Percentiles rank a stretch among this genome's conserved stretches.
These are phyloP conservation scores for Cyclotella sp. DNA, from an alignment of 108 stramenopile species.

Conservation along the genomic window DNA sequence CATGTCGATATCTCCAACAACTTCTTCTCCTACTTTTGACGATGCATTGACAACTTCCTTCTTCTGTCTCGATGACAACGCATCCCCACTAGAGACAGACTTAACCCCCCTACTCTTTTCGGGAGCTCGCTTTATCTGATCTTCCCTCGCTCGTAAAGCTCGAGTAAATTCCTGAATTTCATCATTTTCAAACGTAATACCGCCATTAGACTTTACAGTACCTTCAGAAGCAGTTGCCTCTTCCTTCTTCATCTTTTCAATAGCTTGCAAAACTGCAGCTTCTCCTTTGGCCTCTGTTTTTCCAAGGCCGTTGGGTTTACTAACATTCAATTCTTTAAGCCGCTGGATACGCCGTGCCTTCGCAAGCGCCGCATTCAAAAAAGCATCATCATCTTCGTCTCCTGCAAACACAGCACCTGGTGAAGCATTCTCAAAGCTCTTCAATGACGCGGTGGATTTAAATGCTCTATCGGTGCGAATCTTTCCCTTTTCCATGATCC, in stretches of 20 bases:
- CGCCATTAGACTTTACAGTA: not conserved
- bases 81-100: not conserved
- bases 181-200: slow-evolving; percentile 77
- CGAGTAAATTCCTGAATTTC: slow-evolving; percentile 88
- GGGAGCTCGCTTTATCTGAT: slow-evolving; percentile 61
- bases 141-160: slow-evolving; percentile 73
- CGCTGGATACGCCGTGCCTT: slow-evolving; percentile 86
- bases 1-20: slow-evolving; percentile 66
- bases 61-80: slow-evolving; percentile 7
- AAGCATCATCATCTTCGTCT: slow-evolving; percentile 85
- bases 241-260: slow-evolving; percentile 48
- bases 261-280: slow-evolving; percentile 70
- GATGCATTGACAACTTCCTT: slow-evolving; percentile 11
- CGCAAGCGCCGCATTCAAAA: slow-evolving; percentile 87
- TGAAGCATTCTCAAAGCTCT: not conserved
- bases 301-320: slow-evolving; percentile 4
- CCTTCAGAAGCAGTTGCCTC: slow-evolving; percentile 12
- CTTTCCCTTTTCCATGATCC: slow-evolving; percentile 87
- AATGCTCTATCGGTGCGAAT: slow-evolving; percentile 70
- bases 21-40: slow-evolving; percentile 27
- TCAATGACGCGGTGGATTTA: slow-evolving; percentile 3
- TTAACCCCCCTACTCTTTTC: slow-evolving; percentile 15
- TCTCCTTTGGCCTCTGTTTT: slow-evolving; percentile 52
- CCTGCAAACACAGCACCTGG: slow-evolving; percentile 41
- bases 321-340: slow-evolving; percentile 62